These are phyloP conservation scores for Phragmites australis DNA, from an alignment of 176 grass and related monocot genomes.

Conservation along the genomic window DNA sequence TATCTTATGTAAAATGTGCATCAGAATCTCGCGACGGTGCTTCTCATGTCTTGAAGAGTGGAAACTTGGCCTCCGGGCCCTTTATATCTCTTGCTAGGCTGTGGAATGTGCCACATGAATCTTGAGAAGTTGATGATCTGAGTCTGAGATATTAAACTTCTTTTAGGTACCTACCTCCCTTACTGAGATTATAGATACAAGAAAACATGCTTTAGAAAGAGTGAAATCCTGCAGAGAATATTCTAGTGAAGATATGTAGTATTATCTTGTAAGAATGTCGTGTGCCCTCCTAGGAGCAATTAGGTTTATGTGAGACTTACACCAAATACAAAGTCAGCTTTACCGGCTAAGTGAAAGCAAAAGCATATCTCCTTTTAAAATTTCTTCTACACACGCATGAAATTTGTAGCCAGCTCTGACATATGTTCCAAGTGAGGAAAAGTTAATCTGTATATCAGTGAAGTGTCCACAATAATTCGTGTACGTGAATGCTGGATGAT, in stretches of 20 bases:
- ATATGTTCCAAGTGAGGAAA: too few relatives aligned
- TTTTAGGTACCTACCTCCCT: conserved; percentile 23
- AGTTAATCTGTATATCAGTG: too few relatives aligned
- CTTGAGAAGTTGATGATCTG: conserved; percentile 37
- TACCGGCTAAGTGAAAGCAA: too few relatives aligned
- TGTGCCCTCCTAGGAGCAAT: conserved; percentile 15
- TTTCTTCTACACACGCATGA: too few relatives aligned
- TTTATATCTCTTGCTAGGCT: conserved; percentile 55
- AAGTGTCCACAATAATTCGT: conserved; percentile 1
- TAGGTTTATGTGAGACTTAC: conserved; percentile 28
- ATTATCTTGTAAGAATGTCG: conserved; percentile 10
- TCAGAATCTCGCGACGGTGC: conserved; percentile 37
- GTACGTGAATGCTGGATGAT: background rate
- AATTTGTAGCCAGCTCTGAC: too few relatives aligned
- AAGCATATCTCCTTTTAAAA: too few relatives aligned
- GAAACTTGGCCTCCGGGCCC: conserved; percentile 36
- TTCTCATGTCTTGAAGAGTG: conserved; percentile 44
- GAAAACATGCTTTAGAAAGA: conserved; percentile 24
- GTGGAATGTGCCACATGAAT: conserved; percentile 67
- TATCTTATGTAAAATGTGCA: conserved; percentile 49
- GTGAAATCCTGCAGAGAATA: conserved; percentile 31
- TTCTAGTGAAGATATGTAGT: conserved; percentile 7
- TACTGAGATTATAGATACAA: conserved; percentile 33
- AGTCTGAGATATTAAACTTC: conserved; percentile 18
- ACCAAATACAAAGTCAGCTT: too few relatives aligned